Evolutionary conservation across 805 yeast species (phyloP), one percentile per base, ranked within the genome.

Genomic region (Candida hispaniensis): DNA sequence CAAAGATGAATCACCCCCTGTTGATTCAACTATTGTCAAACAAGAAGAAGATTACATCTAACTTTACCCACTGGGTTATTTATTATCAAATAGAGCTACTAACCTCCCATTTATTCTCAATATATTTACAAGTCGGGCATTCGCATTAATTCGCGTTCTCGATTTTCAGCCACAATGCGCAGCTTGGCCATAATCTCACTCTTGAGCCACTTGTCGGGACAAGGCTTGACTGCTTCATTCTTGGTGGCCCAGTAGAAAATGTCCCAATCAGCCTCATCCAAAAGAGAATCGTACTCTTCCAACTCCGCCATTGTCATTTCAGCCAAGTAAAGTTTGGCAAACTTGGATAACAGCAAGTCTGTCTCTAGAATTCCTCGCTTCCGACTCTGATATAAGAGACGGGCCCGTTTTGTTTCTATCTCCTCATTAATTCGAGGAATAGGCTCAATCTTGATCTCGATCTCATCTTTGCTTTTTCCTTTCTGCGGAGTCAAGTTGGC

Each of bases 261-360:
- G 57, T 91, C 98, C 98, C 98, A 91, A 58, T 91, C 98, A n/a
- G 88, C 72, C 58, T 88, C 93, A 56, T 91, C 93, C 52, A 91
- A 66, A 40, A 91, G 41, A 38, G 44, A 27, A 51, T 88, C 96
- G 56, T 82, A 91, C 56, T 91, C 97, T 29, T 73, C 78, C 36
- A 91, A 62, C 58, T 83, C 79, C 38, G 66, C 76, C 41, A 61
- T 56, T 8, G 67, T 63, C 64, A 91, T 68, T 0, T 52, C 51
- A 22, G 66, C 57, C 44, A 91, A 61, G 51, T 80, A 71, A 50
- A 69, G 70, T 50, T 83, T 74, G 16, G 97, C 94, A 57, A 86
- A 91, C 41, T 85, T 68, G 12, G 91, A 75, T 40, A 91, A 66
- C 26, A 91, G 61, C 47, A 91, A 61, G 54, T 91, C 98, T 5